Conservation (phyloP, 352 stramenopile genomes). For the Plasmopara muralis region DNA sequence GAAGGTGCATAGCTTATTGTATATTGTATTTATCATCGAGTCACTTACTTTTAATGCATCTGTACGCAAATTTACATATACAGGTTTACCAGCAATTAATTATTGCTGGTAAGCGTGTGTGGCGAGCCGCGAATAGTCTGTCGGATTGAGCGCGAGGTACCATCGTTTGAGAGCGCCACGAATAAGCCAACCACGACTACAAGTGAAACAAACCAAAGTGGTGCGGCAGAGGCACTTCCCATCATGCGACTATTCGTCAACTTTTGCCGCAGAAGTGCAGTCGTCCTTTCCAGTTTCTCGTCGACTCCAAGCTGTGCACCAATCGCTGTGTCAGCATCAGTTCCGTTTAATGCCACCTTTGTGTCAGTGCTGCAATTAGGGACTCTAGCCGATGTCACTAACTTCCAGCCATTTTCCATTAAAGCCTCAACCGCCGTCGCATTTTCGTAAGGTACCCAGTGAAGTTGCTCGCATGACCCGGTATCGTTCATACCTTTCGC, state of each 20-base stretch:
- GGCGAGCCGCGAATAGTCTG: neutral
- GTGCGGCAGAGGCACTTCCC: constrained; percentile 25
- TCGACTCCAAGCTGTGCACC: constrained; percentile 34
- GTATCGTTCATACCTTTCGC: constrained; percentile 42
- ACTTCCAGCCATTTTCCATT: constrained; percentile 43
- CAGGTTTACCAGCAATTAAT: too few species aligned
- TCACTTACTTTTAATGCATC: too few species aligned
- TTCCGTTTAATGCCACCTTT: constrained; percentile 20
- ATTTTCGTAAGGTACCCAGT: constrained; percentile 66
- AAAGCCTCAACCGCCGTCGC: constrained; percentile 43
- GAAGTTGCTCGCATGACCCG: constrained; percentile 52
- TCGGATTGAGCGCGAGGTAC: constrained; percentile 46
- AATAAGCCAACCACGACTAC: constrained; percentile 46
- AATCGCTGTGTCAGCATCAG: constrained; percentile 35
- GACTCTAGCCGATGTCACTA: constrained; percentile 9
- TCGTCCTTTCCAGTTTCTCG: constrained; percentile 23
- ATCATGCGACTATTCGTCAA: constrained; percentile 24
- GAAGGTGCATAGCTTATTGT: too few species aligned
- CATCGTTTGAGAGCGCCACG: constrained; percentile 64
- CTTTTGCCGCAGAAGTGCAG: constrained; percentile 40
- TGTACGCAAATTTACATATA: too few species aligned
- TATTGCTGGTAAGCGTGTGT: too few species aligned
- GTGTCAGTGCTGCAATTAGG: constrained; percentile 11
- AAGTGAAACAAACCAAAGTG: constrained; percentile 49
- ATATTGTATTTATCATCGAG: too few species aligned